These are phyloP conservation scores for Wickerhamomyces subpelliculosus DNA, from an alignment of 805 yeast genomes.

Conservation along the genomic window DNA sequence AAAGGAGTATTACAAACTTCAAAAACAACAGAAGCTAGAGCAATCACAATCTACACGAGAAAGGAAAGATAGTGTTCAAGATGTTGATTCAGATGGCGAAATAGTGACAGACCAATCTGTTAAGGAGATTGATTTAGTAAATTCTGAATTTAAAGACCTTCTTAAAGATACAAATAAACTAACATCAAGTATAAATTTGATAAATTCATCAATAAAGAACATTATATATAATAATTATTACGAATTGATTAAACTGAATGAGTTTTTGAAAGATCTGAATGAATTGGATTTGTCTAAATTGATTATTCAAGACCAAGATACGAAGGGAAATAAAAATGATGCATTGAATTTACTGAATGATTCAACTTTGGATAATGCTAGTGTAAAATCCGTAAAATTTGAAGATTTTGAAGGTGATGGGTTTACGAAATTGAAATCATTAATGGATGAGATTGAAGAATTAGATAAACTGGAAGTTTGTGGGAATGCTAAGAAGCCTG, in stretches of 20 bases:
- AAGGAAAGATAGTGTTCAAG: neutral
- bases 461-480: slow-evolving; percentile 8
- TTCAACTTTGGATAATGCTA: neutral
- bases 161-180: slow-evolving; percentile 32
- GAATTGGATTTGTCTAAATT: slow-evolving; percentile 11
- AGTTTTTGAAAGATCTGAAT: slow-evolving; percentile 37
- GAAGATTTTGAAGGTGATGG: slow-evolving; percentile 2
- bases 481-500: neutral
- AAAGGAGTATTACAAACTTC: slow-evolving; percentile 35
- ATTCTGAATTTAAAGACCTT: slow-evolving; percentile 25
- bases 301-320: slow-evolving; percentile 1
- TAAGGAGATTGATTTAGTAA: slow-evolving; percentile 21
- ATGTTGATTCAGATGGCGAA: slow-evolving; percentile 25
- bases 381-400: neutral
- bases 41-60: slow-evolving; percentile 1
- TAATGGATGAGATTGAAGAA: slow-evolving; percentile 18
- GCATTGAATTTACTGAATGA: slow-evolving; percentile 11
- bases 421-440: slow-evolving; percentile 6
- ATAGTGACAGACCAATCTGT: slow-evolving; percentile 8
- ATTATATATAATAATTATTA: slow-evolving; percentile 72
- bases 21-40: slow-evolving; percentile 22
- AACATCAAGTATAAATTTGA: slow-evolving; percentile 40
- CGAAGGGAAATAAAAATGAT: slow-evolving; percentile 3
- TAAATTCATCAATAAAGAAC: slow-evolving; percentile 57
- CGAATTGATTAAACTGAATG: slow-evolving; percentile 62